Percentiles rank a stretch among this genome's conserved stretches.
phyloP scores from a whole-genome alignment of 176 grass and related monocot species.

The maize (Zea mays) region Zm-B73-REFERENCE-NAM-5.0 NC_050098.1:209922501-209923000 shows the following conservation, averaged over 20 bases:
- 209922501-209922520: no score
- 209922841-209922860: slow-evolving; percentile 87
- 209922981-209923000: slow-evolving; percentile 83
- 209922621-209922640: no score
- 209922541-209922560: no score
- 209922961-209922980: slow-evolving; percentile 63
- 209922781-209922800: slow-evolving; percentile 82
- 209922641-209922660: no score
- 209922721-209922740: background rate
- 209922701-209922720: no score
- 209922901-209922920: slow-evolving; percentile 79
- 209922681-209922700: no score
- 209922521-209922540: no score
- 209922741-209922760: slow-evolving; percentile 57
- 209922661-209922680: no score
- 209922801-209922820: slow-evolving; percentile 82
- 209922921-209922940: slow-evolving; percentile 92
- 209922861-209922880: slow-evolving; percentile 43
- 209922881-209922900: slow-evolving; percentile 59
- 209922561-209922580: no score
- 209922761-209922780: slow-evolving; percentile 87
- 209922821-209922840: slow-evolving; percentile 70
- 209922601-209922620: no score
- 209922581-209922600: no score
- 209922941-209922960: slow-evolving; percentile 79